A percentile compares a stretch with the other conserved stretches of the same genome.
Evolutionary conservation across 768 basidiomycete species (phyloP).

Genomic region (Boletus patriciae): DNA sequence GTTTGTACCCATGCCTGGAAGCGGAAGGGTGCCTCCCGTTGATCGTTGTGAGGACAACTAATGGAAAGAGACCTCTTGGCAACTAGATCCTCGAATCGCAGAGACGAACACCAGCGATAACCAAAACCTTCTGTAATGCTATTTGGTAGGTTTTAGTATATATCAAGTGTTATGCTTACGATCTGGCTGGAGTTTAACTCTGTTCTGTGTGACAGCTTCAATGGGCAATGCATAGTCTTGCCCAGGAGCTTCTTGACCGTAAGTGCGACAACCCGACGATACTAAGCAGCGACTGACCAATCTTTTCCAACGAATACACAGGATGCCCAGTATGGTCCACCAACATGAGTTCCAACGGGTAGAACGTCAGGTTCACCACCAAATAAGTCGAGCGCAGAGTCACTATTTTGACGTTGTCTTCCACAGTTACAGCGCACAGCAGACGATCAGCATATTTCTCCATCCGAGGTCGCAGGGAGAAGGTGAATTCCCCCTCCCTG

Average conservation of each 20-base stretch:
- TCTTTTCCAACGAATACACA: conserved; percentile 77
- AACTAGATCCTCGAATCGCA: conserved; percentile 88
- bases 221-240: conserved; percentile 88
- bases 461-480: conserved; percentile 76
- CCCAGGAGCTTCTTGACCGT: conserved; percentile 78
- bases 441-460: conserved; percentile 77
- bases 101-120: conserved; percentile 87
- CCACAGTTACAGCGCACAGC: conserved; percentile 84
- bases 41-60: conserved; percentile 79
- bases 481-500: conserved; percentile 87
- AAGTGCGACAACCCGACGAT: conserved; percentile 39
- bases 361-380: conserved; percentile 86
- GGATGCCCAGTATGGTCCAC: conserved; percentile 86
- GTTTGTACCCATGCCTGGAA: conserved; percentile 91
- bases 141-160: conserved; percentile 2
- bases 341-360: conserved; percentile 88
- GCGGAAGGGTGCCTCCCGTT: conserved; percentile 85
- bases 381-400: conserved; percentile 92
- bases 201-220: conserved; percentile 78
- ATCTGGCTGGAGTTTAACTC: conserved; percentile 87
- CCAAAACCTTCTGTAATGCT: conserved; percentile 81
- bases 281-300: conserved; percentile 47
- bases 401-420: conserved; percentile 92
- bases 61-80: conserved; percentile 69
- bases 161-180: conserved; percentile 51